Conservation (phyloP, 1,284 basidiomycete species). For the Ganoderma sp. region DNA sequence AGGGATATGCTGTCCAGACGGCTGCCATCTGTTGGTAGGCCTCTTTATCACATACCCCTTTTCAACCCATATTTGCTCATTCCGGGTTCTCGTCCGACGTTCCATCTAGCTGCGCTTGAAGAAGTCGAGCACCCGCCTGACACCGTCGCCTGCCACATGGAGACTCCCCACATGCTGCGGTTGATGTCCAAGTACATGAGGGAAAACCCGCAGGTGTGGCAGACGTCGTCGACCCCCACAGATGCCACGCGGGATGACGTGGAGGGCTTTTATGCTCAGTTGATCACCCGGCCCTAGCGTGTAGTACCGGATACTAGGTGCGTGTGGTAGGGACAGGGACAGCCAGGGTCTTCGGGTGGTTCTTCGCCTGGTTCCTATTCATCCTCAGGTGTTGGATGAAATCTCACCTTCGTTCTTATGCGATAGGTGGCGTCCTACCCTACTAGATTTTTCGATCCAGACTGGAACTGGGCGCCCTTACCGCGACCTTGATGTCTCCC, state of each 20-base stretch:
- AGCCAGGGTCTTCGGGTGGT: too few relatives aligned
- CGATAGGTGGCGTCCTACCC: too few relatives aligned
- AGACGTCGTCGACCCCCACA: not conserved
- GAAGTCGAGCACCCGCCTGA: not conserved
- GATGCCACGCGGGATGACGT: not conserved
- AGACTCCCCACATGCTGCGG: not conserved
- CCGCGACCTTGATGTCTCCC: too few relatives aligned
- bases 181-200: not conserved
- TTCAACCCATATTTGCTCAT: not conserved
- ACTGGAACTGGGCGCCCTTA: too few relatives aligned
- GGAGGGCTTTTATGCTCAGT: not conserved
- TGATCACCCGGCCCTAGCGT: not conserved
- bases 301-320: too few relatives aligned
- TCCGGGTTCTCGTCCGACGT: too few relatives aligned
- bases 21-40: not conserved
- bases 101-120: not conserved
- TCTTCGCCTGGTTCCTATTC: too few relatives aligned
- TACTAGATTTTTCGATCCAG: too few relatives aligned
- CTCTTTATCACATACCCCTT: not conserved
- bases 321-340: too few relatives aligned
- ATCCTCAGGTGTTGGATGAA: too few relatives aligned
- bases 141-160: not conserved
- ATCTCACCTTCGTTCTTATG: too few relatives aligned
- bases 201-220: not conserved
- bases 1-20: not conserved